A percentile compares a stretch with the other conserved stretches of the same genome.
These are phyloP conservation scores for Metschnikowia aberdeeniae DNA, from an alignment of 805 yeast genomes.

Conservation along the genomic window DNA sequence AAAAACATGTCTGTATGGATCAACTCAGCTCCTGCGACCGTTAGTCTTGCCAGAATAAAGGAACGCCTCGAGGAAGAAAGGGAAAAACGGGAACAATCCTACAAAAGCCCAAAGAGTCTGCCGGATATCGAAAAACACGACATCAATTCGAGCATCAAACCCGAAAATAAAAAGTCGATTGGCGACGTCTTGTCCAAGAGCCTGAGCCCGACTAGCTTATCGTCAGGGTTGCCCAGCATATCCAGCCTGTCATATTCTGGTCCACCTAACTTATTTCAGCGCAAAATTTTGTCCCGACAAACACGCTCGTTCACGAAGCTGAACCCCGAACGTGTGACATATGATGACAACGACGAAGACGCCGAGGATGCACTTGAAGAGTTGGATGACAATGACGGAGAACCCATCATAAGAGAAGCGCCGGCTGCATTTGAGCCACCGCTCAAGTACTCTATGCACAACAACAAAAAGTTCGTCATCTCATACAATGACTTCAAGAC, in stretches of 20 bases:
- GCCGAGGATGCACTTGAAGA: neutral
- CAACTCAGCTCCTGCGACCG: neutral
- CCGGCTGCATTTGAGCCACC: slow-evolving; percentile 44
- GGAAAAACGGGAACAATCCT: slow-evolving; percentile 7
- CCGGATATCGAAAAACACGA: too few species aligned
- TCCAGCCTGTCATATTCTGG: neutral
- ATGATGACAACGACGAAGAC: slow-evolving; percentile 7
- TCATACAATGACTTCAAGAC: slow-evolving; percentile 73
- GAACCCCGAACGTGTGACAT: slow-evolving; percentile 3
- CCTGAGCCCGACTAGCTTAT: neutral
- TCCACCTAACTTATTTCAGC: neutral
- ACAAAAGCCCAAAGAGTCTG: neutral
- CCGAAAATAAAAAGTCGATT: too few species aligned
- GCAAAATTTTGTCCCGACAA: neutral
- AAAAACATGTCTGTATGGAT: neutral
- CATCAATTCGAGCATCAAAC: too few species aligned
- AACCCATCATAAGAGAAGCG: slow-evolving; percentile 14
- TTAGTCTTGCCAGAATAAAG: slow-evolving; percentile 1
- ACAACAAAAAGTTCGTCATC: slow-evolving; percentile 52
- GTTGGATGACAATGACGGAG: slow-evolving; percentile 1
- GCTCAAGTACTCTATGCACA: slow-evolving; percentile 49
- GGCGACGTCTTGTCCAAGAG: too few species aligned
- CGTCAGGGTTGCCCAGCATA: neutral
- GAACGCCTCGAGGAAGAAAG: slow-evolving; percentile 4
- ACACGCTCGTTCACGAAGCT: neutral